Evolutionary conservation across 208 protist genomes (phyloP), one percentile per base, ranked within the genome.

Genomic region (Leishmania arabica): DNA sequence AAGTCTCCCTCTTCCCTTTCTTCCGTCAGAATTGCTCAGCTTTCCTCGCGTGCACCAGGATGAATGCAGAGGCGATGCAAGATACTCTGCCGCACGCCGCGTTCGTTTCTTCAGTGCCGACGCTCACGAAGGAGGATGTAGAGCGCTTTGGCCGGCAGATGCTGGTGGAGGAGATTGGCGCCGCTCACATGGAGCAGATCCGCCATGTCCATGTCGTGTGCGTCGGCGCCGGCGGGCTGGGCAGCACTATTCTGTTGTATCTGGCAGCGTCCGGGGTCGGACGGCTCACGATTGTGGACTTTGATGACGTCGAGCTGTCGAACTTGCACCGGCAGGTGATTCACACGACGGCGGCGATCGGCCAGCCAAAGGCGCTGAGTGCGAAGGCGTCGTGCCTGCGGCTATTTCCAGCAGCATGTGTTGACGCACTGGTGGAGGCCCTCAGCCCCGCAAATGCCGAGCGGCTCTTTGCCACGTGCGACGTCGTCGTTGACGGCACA

Each of bases 241-340:
- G 98, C 37, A 98, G 92, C 81, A 98, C 98, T 47, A 88, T 92
- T 45, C 88, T 92, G 6, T 86, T 99, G 34, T 99, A 99, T 72
- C 95, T 99, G 45, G 93, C 93, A 15, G 97, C 95, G 0, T 94
- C 96, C 15, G 99, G 99, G 1, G 90, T 99, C 19, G 98, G 98
- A 24, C 85, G 86, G 42, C 60, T 99, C 13, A 91, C 87, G 11
- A 75, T 99, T 60, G 89, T 98, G 0, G 98, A 99, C 90, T 92
- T 93, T 86, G 98, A 99, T 83, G 77, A 79, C 17, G 98, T 99
- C 34, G 97, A 99, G 40, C 27, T 86, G 31, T 98, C 90, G 49
- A 99, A 99, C 79, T 80, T 99, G 53, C 97, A 99, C 60, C 92
- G 98, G 2, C 98, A 99, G 88, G 91, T 99, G 0, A 96, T 99